Evolutionary conservation across 345 rosid species (phyloP).

Genomic region (Gynandropsis gynandra): DNA sequence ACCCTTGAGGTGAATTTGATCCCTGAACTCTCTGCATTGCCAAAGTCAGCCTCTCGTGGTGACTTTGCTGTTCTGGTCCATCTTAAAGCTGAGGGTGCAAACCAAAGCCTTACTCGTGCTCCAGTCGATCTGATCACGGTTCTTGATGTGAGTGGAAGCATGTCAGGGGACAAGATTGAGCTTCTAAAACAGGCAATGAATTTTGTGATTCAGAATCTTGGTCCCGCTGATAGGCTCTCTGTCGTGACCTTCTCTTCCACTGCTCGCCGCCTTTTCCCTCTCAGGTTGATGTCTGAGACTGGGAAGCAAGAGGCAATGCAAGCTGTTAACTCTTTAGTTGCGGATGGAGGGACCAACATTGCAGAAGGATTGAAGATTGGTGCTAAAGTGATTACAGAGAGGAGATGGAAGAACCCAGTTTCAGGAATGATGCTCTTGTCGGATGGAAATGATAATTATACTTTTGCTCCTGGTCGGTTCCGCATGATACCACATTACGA

Average conservation of each 20-base stretch:
- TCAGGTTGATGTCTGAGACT: slow-evolving; percentile 57
- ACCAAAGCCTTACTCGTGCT: slow-evolving; percentile 40
- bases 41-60: slow-evolving; percentile 32
- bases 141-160: slow-evolving; percentile 96
- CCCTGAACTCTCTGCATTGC: slow-evolving; percentile 40
- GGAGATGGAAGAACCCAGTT: slow-evolving; percentile 71
- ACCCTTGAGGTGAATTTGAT: slow-evolving; percentile 22
- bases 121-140: slow-evolving; percentile 85
- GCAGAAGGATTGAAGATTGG: slow-evolving; percentile 81
- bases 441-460: slow-evolving; percentile 80
- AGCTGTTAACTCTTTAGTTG: slow-evolving; percentile 62
- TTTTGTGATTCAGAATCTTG: slow-evolving; percentile 89
- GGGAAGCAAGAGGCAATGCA: slow-evolving; percentile 68
- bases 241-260: slow-evolving; percentile 77
- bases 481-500: slow-evolving; percentile 37
- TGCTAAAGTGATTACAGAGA: slow-evolving; percentile 62
- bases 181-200: slow-evolving; percentile 80
- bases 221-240: slow-evolving; percentile 77
- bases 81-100: slow-evolving; percentile 61
- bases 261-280: slow-evolving; percentile 72
- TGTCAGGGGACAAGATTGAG: slow-evolving; percentile 74
- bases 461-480: slow-evolving; percentile 27
- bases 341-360: slow-evolving; percentile 85
- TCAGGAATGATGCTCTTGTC: slow-evolving; percentile 77
- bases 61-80: slow-evolving; percentile 73